These are phyloP conservation scores for Fusarium drepaniforme DNA, from an alignment of 2,329 filamentous ascomycete genomes.

Conservation along the genomic window DNA sequence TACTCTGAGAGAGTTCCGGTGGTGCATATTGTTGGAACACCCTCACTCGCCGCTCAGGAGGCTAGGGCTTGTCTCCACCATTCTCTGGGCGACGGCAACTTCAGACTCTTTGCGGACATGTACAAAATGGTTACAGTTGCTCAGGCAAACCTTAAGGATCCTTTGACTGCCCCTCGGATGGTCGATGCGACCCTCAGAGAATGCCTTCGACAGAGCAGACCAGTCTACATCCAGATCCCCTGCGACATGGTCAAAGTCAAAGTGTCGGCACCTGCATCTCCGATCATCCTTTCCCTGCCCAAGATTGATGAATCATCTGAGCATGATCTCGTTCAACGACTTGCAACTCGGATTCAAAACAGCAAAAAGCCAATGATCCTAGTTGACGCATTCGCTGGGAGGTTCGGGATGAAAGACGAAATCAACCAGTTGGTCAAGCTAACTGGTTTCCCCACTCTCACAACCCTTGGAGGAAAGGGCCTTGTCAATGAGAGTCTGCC, in stretches of 20 bases:
- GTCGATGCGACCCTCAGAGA: not conserved
- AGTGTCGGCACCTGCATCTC: not conserved
- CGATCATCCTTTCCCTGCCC: not conserved
- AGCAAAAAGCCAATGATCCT: not conserved
- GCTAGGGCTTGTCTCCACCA: not conserved
- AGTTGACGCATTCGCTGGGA: not conserved
- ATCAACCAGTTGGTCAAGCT: not conserved
- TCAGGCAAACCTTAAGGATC: conserved; percentile 5
- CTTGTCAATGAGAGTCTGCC: not conserved
- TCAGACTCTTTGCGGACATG: conserved; percentile 7
- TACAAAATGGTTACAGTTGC: conserved; percentile 16
- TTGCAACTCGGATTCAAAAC: not conserved
- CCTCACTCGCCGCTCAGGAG: not conserved
- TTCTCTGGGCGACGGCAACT: conserved; percentile 1
- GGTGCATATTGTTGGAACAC: conserved; percentile 21
- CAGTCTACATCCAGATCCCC: conserved; percentile 17
- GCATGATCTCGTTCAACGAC: not conserved
- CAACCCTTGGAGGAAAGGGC: not conserved
- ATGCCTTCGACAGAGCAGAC: not conserved
- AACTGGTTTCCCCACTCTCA: not conserved
- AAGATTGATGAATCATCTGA: not conserved
- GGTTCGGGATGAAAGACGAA: not conserved
- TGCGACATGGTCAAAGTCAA: conserved; percentile 4
- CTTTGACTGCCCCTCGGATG: not conserved
- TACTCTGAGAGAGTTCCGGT: conserved; percentile 16